A percentile compares a stretch with the other conserved stretches of the same genome.
phyloP scores from a whole-genome alignment of 169 alveolate genomes.

The Cryptosporidium xiaoi region DNA sequence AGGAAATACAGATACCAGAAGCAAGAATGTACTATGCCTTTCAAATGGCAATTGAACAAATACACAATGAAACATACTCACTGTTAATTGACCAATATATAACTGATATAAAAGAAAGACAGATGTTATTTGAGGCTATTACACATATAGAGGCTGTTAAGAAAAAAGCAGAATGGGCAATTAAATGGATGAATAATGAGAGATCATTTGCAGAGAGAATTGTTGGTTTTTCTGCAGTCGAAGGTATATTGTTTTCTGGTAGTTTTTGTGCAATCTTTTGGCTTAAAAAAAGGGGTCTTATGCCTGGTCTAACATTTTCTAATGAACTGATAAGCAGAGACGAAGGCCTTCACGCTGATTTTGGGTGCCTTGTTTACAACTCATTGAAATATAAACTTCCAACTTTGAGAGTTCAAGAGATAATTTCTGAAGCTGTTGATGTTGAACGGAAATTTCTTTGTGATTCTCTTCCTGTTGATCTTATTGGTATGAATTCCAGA shows the following conservation, averaged over 20 bases:
- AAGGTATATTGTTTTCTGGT: conserved; percentile 98
- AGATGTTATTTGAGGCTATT: conserved; percentile 93
- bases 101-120: conserved; percentile 92
- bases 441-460: conserved; percentile 95
- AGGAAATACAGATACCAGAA: conserved; percentile 96
- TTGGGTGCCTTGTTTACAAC: conserved; percentile 95
- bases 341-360: conserved; percentile 99
- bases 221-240: conserved; percentile 90
- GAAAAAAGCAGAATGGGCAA: conserved; percentile 97
- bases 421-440: conserved; percentile 95
- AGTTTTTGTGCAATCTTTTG: conserved; percentile 98
- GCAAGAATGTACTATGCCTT: conserved; percentile 97
- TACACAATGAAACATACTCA: conserved; percentile 98
- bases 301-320: conserved; percentile 96
- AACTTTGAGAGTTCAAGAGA: conserved; percentile 90
- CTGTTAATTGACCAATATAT: conserved; percentile 88
- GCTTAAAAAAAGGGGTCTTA: conserved; percentile 96
- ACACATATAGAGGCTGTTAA: conserved; percentile 92
- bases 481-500: conserved; percentile 97
- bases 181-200: conserved; percentile 94
- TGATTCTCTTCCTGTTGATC: conserved; percentile 96
- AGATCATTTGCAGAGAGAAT: conserved; percentile 96
- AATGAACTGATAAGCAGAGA: conserved; percentile 98
- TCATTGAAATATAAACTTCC: conserved; percentile 90
- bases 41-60: conserved; percentile 98